A percentile compares a stretch with the other conserved stretches of the same genome.
Evolutionary conservation across 169 alveolate species (phyloP).

Genomic region (Plasmodium coatneyi): DNA sequence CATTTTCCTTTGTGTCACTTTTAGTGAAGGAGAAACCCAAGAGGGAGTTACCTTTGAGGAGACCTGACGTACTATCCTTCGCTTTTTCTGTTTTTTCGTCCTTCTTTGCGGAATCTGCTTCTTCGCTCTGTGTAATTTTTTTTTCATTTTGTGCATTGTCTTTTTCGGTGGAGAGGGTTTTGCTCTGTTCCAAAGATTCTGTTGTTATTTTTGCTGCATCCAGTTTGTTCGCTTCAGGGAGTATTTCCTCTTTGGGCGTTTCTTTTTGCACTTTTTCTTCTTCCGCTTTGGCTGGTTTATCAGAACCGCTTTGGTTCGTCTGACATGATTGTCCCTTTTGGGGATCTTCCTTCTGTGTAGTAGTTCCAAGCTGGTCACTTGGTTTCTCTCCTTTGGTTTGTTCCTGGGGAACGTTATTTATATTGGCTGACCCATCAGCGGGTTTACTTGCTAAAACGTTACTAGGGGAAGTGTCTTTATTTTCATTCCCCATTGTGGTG

Average conservation of each 20-base stretch:
- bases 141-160: background rate
- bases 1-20: background rate
- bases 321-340: background rate
- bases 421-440: background rate
- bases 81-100: background rate
- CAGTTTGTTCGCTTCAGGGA: background rate
- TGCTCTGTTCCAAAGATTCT: background rate
- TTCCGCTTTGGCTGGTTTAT: conserved; percentile 4
- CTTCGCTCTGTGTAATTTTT: conserved; percentile 3
- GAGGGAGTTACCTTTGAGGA: conserved; percentile 2
- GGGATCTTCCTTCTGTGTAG: background rate
- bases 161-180: background rate
- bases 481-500: background rate
- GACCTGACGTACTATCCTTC: background rate
- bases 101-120: background rate
- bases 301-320: background rate
- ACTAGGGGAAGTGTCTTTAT: background rate
- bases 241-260: background rate
- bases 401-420: background rate
- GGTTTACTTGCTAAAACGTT: background rate
- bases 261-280: conserved; percentile 3
- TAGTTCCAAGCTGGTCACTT: background rate
- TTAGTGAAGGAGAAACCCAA: conserved; percentile 25
- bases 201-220: background rate
- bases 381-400: background rate